A percentile compares a stretch with the other conserved stretches of the same genome.
Evolutionary conservation across 129 eudicot genomes (phyloP).

Genomic region (Chrysanthemum seticuspe): DNA sequence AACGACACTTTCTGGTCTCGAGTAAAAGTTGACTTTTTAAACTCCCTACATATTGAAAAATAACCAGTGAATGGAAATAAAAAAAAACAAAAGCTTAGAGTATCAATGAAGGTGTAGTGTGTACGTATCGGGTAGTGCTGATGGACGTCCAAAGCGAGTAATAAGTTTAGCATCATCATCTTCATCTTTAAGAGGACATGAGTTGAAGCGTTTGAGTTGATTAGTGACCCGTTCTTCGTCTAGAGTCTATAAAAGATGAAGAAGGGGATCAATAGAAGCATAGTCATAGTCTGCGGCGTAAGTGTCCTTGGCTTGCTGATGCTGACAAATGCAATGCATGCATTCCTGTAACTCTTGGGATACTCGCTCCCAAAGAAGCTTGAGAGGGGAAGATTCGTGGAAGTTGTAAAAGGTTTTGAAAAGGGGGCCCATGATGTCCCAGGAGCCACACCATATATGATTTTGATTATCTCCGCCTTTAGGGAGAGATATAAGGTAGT

Average conservation of each 20-base stretch:
- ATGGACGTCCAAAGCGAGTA: conserved; percentile 59
- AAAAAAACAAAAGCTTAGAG: too few relatives aligned
- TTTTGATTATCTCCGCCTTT: conserved; percentile 52
- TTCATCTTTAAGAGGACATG: conserved; percentile 38
- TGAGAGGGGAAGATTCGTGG: too few relatives aligned
- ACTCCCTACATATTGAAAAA: conserved; percentile 59
- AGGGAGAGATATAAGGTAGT: conserved; percentile 54
- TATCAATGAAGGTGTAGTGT: too few relatives aligned
- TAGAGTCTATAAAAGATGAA: conserved; percentile 57
- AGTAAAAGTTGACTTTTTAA: conserved; percentile 77
- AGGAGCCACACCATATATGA: conserved; percentile 79
- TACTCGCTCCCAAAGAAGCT: too few relatives aligned
- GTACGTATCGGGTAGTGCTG: conserved; percentile 83
- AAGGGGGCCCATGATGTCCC: too few relatives aligned
- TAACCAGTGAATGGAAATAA: not conserved
- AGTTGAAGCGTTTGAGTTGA: conserved; percentile 63
- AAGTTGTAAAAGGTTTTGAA: too few relatives aligned
- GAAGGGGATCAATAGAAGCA: conserved; percentile 66
- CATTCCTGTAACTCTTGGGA: too few relatives aligned
- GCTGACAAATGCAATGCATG: conserved; percentile 82
- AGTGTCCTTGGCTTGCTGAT: conserved; percentile 87
- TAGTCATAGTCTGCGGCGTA: conserved; percentile 70
- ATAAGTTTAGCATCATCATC: conserved; percentile 51
- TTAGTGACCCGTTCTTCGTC: conserved; percentile 83
- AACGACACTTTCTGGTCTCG: conserved; percentile 74